A percentile compares a stretch with the other conserved stretches of the same genome.
Evolutionary conservation across 345 rosid genomes (phyloP).

Genomic region (Noccaea bulbosa): DNA sequence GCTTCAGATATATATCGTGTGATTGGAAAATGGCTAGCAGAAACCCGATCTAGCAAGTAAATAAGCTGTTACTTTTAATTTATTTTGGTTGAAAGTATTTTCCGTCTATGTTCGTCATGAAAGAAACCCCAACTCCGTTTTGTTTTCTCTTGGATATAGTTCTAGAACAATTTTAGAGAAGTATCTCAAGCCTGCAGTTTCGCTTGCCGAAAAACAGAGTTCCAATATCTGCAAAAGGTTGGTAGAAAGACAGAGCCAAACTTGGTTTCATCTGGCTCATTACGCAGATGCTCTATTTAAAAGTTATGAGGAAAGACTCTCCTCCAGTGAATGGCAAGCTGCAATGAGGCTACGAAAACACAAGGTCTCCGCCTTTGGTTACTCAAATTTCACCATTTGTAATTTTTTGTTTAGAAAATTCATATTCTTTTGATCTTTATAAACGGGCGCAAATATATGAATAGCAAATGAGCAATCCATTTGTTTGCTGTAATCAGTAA

Average conservation of each 20-base stretch:
- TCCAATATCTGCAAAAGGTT: conserved; percentile 58
- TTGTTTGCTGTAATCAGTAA: background rate
- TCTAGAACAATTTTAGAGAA: conserved; percentile 93
- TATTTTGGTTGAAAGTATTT: conserved; percentile 18
- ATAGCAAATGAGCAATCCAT: background rate
- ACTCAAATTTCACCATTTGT: background rate
- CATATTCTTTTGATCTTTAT: background rate
- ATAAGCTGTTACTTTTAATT: conserved; percentile 23
- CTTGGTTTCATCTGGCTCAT: conserved; percentile 92
- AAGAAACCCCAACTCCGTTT: conserved; percentile 28
- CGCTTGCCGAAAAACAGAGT: conserved; percentile 63
- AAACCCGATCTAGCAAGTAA: conserved; percentile 97
- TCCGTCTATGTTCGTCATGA: conserved; percentile 26
- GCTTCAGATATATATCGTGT: conserved; percentile 79
- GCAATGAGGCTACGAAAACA: conserved; percentile 88
- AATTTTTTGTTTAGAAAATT: conserved; percentile 1
- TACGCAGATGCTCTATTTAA: conserved; percentile 91
- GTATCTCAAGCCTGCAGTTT: conserved; percentile 90
- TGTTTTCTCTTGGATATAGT: conserved; percentile 54
- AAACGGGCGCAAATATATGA: conserved; percentile 6
- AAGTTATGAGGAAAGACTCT: conserved; percentile 86
- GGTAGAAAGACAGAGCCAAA: conserved; percentile 73
- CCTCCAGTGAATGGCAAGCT: conserved; percentile 96
- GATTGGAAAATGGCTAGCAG: conserved; percentile 97
- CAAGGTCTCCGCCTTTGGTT: conserved; percentile 58